These are phyloP conservation scores for Gamsiella multidivaricata DNA, from an alignment of 192 early-diverging fungal genomes.

Conservation along the genomic window DNA sequence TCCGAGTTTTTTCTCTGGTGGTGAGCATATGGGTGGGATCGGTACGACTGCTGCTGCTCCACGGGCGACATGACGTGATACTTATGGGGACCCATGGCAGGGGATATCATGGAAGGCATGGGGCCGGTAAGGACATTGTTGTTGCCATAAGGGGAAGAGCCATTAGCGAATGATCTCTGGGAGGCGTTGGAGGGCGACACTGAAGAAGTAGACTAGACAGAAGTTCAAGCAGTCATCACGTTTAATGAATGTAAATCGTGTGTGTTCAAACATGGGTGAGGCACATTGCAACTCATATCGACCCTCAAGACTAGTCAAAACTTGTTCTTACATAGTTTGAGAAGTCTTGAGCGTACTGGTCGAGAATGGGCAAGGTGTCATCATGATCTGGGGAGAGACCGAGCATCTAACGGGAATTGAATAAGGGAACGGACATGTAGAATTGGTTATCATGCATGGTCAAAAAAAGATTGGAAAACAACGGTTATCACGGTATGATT, in stretches of 20 bases:
- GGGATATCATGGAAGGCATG: not conserved
- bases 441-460: too few species aligned
- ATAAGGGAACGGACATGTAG: not conserved
- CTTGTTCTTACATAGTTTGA: constrained; percentile 22
- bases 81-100: constrained; percentile 14
- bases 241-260: not conserved
- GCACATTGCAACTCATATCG: not conserved
- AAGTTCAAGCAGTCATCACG: not conserved
- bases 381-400: constrained; percentile 35
- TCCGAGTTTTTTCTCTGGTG: constrained; percentile 25
- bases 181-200: constrained; percentile 12
- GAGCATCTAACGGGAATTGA: constrained; percentile 22
- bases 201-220: not conserved
- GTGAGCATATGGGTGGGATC: constrained; percentile 20
- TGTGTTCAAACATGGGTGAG: not conserved
- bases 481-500: too few species aligned
- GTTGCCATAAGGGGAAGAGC: not conserved
- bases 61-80: constrained; percentile 22
- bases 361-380: not conserved
- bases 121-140: not conserved
- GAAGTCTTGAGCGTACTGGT: not conserved
- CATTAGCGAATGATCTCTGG: constrained; percentile 15
- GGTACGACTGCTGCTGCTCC: constrained; percentile 15
- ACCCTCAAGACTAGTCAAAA: too few species aligned
- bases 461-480: too few species aligned